A percentile compares a stretch with the other conserved stretches of the same genome.
These are phyloP conservation scores for Rosa rugosa DNA, from an alignment of 306 rosid species.

Conservation along the genomic window DNA sequence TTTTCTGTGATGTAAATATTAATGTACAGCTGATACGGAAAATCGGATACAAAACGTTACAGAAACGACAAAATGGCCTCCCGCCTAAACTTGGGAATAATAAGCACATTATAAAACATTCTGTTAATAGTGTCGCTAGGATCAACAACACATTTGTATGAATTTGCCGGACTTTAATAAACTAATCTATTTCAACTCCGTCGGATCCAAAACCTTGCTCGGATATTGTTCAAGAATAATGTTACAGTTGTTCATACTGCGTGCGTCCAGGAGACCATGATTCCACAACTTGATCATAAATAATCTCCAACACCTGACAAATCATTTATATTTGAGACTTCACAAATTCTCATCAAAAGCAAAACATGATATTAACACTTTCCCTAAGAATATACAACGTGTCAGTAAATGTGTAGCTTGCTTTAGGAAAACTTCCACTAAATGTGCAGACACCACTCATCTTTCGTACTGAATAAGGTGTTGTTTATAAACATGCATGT, in stretches of 20 bases:
- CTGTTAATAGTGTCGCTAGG: background rate
- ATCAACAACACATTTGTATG: background rate
- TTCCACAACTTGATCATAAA: conserved; percentile 69
- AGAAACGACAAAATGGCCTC: background rate
- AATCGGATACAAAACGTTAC: background rate
- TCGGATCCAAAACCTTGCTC: conserved; percentile 40
- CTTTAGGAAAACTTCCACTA: background rate
- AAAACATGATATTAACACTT: background rate
- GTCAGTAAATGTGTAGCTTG: background rate
- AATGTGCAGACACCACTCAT: background rate
- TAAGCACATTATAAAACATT: background rate
- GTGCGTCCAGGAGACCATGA: conserved; percentile 64
- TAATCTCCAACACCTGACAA: conserved; percentile 75
- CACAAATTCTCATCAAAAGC: background rate
- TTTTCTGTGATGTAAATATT: background rate
- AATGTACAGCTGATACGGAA: background rate
- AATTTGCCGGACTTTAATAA: background rate
- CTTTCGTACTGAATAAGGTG: background rate
- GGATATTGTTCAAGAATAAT: conserved; percentile 46
- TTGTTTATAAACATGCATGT: background rate
- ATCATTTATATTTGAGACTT: background rate
- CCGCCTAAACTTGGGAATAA: background rate
- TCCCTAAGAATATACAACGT: background rate
- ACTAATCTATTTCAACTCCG: conserved; percentile 26
- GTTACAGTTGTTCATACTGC: conserved; percentile 46